Conservation (phyloP, 2,329 filamentous ascomycete species). For the Calonectria pteridis region DNA sequence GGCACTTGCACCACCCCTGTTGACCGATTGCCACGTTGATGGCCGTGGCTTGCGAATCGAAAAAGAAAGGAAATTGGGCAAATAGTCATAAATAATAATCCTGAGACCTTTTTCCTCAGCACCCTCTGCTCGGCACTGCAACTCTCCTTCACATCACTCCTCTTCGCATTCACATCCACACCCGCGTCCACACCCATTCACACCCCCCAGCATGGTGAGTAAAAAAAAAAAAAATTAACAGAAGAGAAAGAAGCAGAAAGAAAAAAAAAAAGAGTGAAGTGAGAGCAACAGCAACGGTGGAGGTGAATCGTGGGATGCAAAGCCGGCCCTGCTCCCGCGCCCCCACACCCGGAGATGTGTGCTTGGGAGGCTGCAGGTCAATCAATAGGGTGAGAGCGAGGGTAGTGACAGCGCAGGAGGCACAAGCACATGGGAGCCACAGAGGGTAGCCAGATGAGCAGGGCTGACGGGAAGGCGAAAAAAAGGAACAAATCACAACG, state of each 20-base stretch:
- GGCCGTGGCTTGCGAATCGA: slow-evolving; percentile 37
- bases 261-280: not conserved
- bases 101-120: not conserved
- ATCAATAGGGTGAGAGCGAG: not conserved
- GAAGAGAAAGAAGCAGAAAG: too few species aligned
- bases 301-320: slow-evolving; percentile 18
- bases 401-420: not conserved
- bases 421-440: not conserved
- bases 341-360: slow-evolving; percentile 28
- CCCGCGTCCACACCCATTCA: slow-evolving; percentile 19
- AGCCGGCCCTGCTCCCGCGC: slow-evolving; percentile 6
- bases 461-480: slow-evolving; percentile 3
- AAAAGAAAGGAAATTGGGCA: slow-evolving; percentile 16
- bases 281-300: slow-evolving; percentile 37
- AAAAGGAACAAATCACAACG: not conserved
- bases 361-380: not conserved
- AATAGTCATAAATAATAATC: not conserved
- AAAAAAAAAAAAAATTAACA: slow-evolving; percentile 4
- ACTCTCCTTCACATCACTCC: slow-evolving; percentile 42
- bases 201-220: not conserved
- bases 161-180: slow-evolving; percentile 37
- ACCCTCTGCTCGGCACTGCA: slow-evolving; percentile 23
- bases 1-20: slow-evolving; percentile 20
- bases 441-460: not conserved
- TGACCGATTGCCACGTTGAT: slow-evolving; percentile 52